Percentiles rank a stretch among this genome's conserved stretches.
phyloP scores from a whole-genome alignment of 495 filamentous ascomycete species.

The Penicillium arizonense region DNA sequence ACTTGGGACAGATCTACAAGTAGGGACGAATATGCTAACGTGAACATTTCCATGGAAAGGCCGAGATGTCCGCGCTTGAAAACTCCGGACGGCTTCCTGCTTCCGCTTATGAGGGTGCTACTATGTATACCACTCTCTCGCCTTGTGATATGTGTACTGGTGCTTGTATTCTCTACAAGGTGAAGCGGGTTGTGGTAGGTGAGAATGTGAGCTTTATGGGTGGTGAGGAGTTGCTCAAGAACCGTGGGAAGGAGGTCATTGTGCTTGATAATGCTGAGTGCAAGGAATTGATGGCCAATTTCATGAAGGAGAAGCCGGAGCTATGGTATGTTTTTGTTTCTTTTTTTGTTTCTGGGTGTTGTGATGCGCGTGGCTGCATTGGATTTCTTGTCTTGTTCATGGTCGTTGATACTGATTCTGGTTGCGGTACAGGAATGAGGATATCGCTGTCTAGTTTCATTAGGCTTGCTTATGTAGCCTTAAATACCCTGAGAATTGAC shows the following conservation, averaged over 20 bases:
- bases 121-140: conserved; percentile 86
- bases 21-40: background rate
- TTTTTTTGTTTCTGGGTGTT: background rate
- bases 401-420: conserved; percentile 15
- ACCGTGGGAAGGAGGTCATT: conserved; percentile 72
- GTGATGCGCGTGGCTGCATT: conserved; percentile 5
- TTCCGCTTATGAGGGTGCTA: conserved; percentile 66
- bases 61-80: conserved; percentile 77
- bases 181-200: conserved; percentile 78
- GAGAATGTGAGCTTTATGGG: conserved; percentile 80
- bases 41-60: conserved; percentile 41
- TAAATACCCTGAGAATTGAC: background rate
- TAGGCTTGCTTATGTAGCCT: conserved; percentile 28
- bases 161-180: conserved; percentile 76
- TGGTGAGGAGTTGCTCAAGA: conserved; percentile 70
- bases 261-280: conserved; percentile 69
- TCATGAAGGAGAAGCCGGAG: conserved; percentile 73
- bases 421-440: conserved; percentile 61
- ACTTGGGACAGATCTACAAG: background rate
- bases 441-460: conserved; percentile 63
- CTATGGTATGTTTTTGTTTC: conserved; percentile 59
- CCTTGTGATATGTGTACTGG: conserved; percentile 91
- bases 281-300: conserved; percentile 70
- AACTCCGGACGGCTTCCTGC: conserved; percentile 75
- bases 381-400: background rate